Base-by-base conservation (phyloP, 768 basidiomycete genomes). In the Termitomyces titanicus region DNA sequence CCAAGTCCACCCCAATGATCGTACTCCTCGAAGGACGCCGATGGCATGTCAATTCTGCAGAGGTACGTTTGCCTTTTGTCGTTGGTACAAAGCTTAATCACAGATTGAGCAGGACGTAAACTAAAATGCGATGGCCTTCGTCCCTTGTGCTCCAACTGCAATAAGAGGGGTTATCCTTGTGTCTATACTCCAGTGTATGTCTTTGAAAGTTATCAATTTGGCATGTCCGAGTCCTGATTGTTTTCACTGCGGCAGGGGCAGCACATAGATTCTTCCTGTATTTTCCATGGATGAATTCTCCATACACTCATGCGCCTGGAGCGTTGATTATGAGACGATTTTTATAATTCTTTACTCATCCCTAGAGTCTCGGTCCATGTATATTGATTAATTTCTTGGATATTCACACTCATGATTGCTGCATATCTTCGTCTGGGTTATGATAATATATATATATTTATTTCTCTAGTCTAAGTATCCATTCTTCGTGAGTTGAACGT, bases 11-110 rank as follows among this genome's bases (percentile, higher is more conserved):
- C 18, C 34, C 24, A 46, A 34, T 8, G 52, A 63, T 27, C 60
- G 67, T 46, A 64, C 64, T 22, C 74, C 74, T 12, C 72, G 67
- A 63, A 63, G 86, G 51, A 85, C 81, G 0, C 79, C 83, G 0
- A 87, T 89, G 84, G 88, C 88, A 7, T 89, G 88, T 63, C 78
- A 79, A 52, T 89, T 89, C 63, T 89, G 88, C 66, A 74, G 88
- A 68, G 83, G 87, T 84, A 60, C 53, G 69, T 47, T 43, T 10
- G 50, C 22, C 25, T 22, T 59, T 39, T 40, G 11, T 39, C 18
- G 24, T 29, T 37, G 13, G 49, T 17, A 1, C 31, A 1, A 31
- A 12, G 5, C 17, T 20, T 38, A 9, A 43, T 10, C 5, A 37
- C 37, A 33, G n/a, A 27, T 27, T 27, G 43, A 29, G 55, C 60